Evolutionary conservation across 2,329 filamentous ascomycete genomes (phyloP).

Genomic region (Hypocrella siamensis): DNA sequence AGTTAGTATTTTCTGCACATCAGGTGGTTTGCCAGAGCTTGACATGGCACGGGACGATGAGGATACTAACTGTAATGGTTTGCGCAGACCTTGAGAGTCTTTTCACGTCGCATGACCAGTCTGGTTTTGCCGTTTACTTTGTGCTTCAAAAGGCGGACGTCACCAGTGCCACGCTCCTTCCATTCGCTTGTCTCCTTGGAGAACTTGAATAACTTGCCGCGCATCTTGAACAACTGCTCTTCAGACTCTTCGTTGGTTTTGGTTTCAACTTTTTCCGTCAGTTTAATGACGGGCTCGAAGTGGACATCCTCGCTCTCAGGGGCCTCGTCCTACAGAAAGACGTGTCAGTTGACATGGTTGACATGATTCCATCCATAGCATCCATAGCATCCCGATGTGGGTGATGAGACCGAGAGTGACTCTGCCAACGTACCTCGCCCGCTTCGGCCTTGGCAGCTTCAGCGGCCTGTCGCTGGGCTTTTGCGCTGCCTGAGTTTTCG

Average conservation of each 20-base stretch:
- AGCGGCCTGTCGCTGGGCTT: conserved; percentile 54
- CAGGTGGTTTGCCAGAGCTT: no score
- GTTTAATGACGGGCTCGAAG: conserved; percentile 90
- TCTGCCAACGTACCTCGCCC: conserved; percentile 41
- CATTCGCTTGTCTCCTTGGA: conserved; percentile 83
- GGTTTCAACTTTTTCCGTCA: conserved; percentile 92
- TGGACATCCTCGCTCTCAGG: conserved; percentile 86
- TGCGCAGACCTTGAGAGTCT: conserved; percentile 99
- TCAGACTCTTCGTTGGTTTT: conserved; percentile 98
- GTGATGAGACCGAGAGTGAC: no score
- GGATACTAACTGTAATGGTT: conserved; percentile 85
- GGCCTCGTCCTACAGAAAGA: conserved; percentile 46
- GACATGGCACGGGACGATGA: no score
- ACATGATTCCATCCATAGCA: no score
- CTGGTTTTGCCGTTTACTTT: conserved; percentile 97
- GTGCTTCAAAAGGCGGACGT: conserved; percentile 94
- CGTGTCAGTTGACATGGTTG: neutral
- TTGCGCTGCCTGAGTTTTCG: conserved; percentile 78
- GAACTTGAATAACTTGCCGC: conserved; percentile 98
- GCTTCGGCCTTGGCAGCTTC: conserved; percentile 43
- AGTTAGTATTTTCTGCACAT: neutral
- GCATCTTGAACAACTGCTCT: conserved; percentile 98
- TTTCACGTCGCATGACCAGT: conserved; percentile 96
- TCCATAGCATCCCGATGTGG: no score
- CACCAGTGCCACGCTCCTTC: conserved; percentile 98